These are phyloP conservation scores for Alnus glutinosa DNA, from an alignment of 306 rosid genomes.

Conservation along the genomic window DNA sequence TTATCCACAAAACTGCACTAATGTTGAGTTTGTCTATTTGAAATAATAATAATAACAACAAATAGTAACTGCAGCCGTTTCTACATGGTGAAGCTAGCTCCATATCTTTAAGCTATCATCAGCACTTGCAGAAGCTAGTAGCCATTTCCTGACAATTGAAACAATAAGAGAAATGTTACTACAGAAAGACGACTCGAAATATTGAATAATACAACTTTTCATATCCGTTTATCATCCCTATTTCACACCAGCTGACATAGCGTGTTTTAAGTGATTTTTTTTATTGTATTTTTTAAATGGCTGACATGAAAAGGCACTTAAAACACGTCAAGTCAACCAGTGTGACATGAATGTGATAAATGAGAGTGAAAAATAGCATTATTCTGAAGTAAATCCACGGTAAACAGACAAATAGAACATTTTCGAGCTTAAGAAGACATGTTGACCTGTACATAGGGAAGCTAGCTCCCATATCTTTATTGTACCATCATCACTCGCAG, in stretches of 20 bases:
- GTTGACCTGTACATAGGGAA: neutral
- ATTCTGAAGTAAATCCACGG: neutral
- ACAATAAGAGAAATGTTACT: slow-evolving; percentile 9
- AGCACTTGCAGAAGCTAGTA: slow-evolving; percentile 85
- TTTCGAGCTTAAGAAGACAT: neutral
- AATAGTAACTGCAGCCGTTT: slow-evolving; percentile 34
- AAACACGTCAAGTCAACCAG: too few species aligned
- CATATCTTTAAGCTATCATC: slow-evolving; percentile 85
- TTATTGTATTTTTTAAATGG: too few species aligned
- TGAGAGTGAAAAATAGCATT: too few species aligned
- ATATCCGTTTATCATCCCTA: too few species aligned
- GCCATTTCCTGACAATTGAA: slow-evolving; percentile 58
- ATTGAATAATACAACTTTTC: too few species aligned
- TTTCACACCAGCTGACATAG: too few species aligned
- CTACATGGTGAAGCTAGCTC: slow-evolving; percentile 62
- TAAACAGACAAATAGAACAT: neutral
- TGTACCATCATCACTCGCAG: slow-evolving; percentile 12
- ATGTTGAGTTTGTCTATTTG: slow-evolving; percentile 26
- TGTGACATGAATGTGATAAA: too few species aligned
- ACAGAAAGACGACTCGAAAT: neutral
- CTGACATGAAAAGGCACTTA: too few species aligned
- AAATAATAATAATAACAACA: slow-evolving; percentile 8
- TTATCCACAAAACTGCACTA: slow-evolving; percentile 11
- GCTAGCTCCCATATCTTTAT: slow-evolving; percentile 8
- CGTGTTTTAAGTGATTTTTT: too few species aligned